Conservation (phyloP, 1,284 basidiomycete species). For the Inonotus hispidus region DNA sequence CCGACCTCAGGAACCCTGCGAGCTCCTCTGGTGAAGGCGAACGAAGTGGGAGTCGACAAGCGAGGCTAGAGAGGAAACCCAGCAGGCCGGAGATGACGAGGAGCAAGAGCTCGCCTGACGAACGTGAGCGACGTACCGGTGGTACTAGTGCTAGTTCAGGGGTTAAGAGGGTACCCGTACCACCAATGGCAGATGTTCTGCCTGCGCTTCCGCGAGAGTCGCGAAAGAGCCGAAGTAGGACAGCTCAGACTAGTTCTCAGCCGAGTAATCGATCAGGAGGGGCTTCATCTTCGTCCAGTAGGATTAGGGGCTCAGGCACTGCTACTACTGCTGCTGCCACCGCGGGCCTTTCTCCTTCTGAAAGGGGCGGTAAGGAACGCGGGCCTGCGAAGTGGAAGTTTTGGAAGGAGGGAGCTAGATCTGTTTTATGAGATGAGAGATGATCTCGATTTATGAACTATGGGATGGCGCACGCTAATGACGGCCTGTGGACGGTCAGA, state of each 20-base stretch:
- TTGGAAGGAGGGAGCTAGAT: not conserved
- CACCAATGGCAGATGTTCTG: not conserved
- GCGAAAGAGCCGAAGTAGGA: too few relatives aligned
- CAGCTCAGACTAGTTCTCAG: too few relatives aligned
- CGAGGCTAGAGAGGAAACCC: not conserved
- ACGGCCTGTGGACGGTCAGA: too few relatives aligned
- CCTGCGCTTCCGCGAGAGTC: not conserved
- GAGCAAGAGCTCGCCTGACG: not conserved
- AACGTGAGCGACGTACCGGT: not conserved
- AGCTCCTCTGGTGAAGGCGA: not conserved
- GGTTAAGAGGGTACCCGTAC: not conserved
- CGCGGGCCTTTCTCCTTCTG: not conserved
- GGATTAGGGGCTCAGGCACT: too few relatives aligned
- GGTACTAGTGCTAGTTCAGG: not conserved
- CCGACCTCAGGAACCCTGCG: not conserved
- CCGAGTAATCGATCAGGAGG: too few relatives aligned
- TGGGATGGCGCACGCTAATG: too few relatives aligned
- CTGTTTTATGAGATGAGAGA: not conserved
- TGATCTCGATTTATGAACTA: too few relatives aligned
- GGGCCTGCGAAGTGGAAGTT: conserved; percentile 10
- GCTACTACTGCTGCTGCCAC: too few relatives aligned
- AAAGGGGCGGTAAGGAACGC: too few relatives aligned
- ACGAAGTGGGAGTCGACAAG: not conserved
- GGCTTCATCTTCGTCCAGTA: too few relatives aligned
- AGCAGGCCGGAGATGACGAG: not conserved